These are phyloP conservation scores for Globisporangium polare DNA, from an alignment of 352 stramenopile genomes.

Conservation along the genomic window DNA sequence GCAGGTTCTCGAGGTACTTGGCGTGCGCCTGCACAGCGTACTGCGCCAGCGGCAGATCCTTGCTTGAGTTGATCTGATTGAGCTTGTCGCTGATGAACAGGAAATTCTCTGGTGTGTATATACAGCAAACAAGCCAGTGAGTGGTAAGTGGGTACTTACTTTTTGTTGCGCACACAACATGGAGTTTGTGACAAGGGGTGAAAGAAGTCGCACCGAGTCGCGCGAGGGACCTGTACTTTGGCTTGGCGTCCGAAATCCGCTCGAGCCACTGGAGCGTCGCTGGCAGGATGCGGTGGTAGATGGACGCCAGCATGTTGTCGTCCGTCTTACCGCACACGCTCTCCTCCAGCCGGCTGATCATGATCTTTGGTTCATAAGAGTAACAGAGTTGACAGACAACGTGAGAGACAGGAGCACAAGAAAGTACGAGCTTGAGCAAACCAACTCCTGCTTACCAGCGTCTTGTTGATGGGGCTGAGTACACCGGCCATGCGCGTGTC, in stretches of 20 bases:
- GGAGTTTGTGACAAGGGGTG: neutral
- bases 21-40: slow-evolving; percentile 42
- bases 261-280: slow-evolving; percentile 69
- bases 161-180: neutral
- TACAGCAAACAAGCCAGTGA: neutral
- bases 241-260: slow-evolving; percentile 54
- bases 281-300: slow-evolving; percentile 65
- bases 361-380: slow-evolving; percentile 20
- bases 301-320: slow-evolving; percentile 49
- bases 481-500: slow-evolving; percentile 75
- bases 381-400: neutral
- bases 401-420: neutral
- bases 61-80: slow-evolving; percentile 35
- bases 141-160: neutral
- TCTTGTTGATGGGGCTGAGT: slow-evolving; percentile 60
- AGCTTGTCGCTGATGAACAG: slow-evolving; percentile 59
- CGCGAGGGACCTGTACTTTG: slow-evolving; percentile 62
- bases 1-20: slow-evolving; percentile 38
- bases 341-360: slow-evolving; percentile 60
- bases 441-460: slow-evolving; percentile 30
- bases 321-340: slow-evolving; percentile 53
- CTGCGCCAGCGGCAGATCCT: slow-evolving; percentile 43
- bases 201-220: slow-evolving; percentile 37
- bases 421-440: neutral
- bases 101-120: slow-evolving; percentile 47